phyloP scores from a whole-genome alignment of 768 basidiomycete species.

The Nidula microcarpa region DNA sequence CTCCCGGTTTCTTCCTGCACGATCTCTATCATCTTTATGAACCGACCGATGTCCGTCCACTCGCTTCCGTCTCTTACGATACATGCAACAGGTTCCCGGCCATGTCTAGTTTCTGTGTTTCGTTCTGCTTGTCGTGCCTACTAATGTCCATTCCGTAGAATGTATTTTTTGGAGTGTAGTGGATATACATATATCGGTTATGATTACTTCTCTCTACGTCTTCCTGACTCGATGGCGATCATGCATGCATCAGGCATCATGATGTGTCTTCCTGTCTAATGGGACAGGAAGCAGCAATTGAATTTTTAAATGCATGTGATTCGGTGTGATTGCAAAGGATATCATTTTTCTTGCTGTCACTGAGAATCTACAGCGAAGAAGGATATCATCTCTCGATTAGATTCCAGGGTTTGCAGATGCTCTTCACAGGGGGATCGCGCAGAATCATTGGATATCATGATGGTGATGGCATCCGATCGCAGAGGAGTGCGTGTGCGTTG shows the following conservation, averaged over 20 bases:
- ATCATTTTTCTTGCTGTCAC: too few species aligned
- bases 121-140: slow-evolving; percentile 13
- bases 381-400: too few species aligned
- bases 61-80: slow-evolving; percentile 7
- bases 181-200: slow-evolving; percentile 23
- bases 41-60: slow-evolving; percentile 15
- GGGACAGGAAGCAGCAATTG: not conserved
- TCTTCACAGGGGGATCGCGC: too few species aligned
- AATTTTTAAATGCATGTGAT: not conserved
- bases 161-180: slow-evolving; percentile 23
- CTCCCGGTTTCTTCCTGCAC: slow-evolving; percentile 9
- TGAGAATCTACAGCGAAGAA: too few species aligned
- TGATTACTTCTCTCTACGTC: slow-evolving; percentile 11
- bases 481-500: too few species aligned
- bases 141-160: slow-evolving; percentile 22
- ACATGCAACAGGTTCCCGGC: slow-evolving; percentile 19
- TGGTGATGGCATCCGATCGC: too few species aligned
- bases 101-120: slow-evolving; percentile 12
- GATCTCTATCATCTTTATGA: slow-evolving; percentile 14
- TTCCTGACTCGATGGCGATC: slow-evolving; percentile 1
- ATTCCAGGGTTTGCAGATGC: too few species aligned
- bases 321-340: too few species aligned
- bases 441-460: too few species aligned
- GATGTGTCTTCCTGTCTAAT: not conserved
- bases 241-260: not conserved